Conservation (phyloP, 2,329 filamentous ascomycete species). For the Zymoseptoria pseudotritici region DNA sequence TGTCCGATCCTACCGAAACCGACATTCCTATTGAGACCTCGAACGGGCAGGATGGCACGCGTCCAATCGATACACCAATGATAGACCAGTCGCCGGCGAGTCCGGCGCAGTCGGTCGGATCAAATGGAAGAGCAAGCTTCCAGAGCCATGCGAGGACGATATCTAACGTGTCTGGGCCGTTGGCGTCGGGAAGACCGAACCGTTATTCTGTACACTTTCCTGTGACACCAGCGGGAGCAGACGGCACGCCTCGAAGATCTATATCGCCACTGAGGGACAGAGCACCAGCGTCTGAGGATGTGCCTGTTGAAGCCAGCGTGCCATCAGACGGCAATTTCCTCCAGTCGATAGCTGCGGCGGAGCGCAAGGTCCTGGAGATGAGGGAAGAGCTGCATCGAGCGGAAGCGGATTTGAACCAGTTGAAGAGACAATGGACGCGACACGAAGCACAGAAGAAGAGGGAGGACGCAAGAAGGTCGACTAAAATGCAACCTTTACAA, state of each 20-base stretch:
- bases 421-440: constrained; percentile 78
- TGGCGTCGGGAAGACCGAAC: constrained; percentile 26
- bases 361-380: constrained; percentile 81
- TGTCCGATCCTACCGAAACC: neutral
- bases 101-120: constrained; percentile 9
- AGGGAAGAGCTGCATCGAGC: constrained; percentile 82
- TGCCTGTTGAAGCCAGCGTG: constrained; percentile 37
- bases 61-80: neutral
- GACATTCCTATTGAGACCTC: neutral
- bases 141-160: constrained; percentile 24
- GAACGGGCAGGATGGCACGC: neutral
- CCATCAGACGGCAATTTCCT: constrained; percentile 53
- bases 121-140: constrained; percentile 16
- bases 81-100: constrained; percentile 8
- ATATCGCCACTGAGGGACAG: constrained; percentile 25
- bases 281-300: constrained; percentile 11
- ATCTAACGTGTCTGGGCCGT: constrained; percentile 19
- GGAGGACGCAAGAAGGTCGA: constrained; percentile 54
- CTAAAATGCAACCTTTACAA: constrained; percentile 51
- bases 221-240: constrained; percentile 33
- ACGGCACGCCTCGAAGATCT: constrained; percentile 27
- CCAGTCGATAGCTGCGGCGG: constrained; percentile 84
- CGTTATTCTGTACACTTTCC: constrained; percentile 45
- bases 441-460: constrained; percentile 72
- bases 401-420: constrained; percentile 63